These are phyloP conservation scores for Aphanoascus verrucosus DNA, from an alignment of 2,329 filamentous ascomycete species.

Conservation along the genomic window DNA sequence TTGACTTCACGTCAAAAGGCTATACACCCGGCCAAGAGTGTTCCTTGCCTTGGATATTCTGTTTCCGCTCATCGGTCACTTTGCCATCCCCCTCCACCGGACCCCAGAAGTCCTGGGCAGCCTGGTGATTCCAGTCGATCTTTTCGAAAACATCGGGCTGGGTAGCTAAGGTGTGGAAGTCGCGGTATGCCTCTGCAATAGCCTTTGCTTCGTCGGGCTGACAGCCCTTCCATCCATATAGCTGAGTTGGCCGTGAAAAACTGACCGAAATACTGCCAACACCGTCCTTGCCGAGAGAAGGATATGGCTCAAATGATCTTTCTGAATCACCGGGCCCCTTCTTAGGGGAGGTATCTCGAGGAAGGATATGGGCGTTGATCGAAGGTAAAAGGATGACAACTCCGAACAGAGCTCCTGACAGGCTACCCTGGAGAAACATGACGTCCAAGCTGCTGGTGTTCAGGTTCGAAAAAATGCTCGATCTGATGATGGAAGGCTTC, in stretches of 20 bases:
- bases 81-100: slow-evolving; percentile 1
- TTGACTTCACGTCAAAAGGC: background rate
- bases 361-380: background rate
- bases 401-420: background rate
- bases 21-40: background rate
- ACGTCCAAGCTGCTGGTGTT: background rate
- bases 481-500: background rate
- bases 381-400: background rate
- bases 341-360: background rate
- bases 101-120: slow-evolving; percentile 7
- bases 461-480: too few species aligned
- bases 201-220: background rate
- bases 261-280: background rate
- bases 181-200: slow-evolving; percentile 4
- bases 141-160: slow-evolving; percentile 1
- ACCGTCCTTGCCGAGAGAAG: background rate
- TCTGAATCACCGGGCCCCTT: background rate
- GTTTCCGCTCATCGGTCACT: background rate
- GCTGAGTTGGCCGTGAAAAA: background rate
- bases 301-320: background rate
- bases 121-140: slow-evolving; percentile 9
- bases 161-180: background rate
- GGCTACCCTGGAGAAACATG: background rate
- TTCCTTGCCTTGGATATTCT: slow-evolving; percentile 1
- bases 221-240: slow-evolving; percentile 6